phyloP scores from a whole-genome alignment of 225 moss, liverwort and hornwort genomes.

The Climacium dendroides region DNA sequence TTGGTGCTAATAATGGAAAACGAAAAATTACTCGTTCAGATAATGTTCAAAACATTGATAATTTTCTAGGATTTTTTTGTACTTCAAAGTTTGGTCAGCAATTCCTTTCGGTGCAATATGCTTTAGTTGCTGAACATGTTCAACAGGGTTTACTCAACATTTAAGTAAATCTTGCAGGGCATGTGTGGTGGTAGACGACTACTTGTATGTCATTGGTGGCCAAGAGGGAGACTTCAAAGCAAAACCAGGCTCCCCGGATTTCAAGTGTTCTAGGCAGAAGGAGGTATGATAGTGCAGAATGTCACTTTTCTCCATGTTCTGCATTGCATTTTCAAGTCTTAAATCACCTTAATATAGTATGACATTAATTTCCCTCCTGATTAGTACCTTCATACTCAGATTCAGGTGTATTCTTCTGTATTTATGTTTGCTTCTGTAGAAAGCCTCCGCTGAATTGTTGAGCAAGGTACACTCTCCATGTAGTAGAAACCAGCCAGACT shows the following conservation, averaged over 20 bases:
- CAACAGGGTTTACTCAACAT: background rate
- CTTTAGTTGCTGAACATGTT: background rate
- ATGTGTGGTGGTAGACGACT: conserved; percentile 22
- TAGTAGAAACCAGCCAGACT: background rate
- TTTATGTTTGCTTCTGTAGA: background rate
- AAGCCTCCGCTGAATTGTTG: too few species aligned
- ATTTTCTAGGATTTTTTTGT: background rate
- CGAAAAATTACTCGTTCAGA: background rate
- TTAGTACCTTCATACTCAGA: background rate
- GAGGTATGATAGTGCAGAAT: conserved; percentile 9
- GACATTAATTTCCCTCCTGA: background rate
- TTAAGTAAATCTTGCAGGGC: conserved; percentile 14
- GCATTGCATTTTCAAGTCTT: background rate
- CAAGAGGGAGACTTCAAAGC: conserved; percentile 51
- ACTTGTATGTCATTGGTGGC: conserved; percentile 38
- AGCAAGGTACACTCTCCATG: background rate
- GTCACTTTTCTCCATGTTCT: background rate
- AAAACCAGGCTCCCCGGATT: conserved; percentile 22
- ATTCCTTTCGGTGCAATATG: background rate
- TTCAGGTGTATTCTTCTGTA: background rate
- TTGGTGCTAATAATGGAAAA: too few species aligned
- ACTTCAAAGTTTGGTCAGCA: background rate
- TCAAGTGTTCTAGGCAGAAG: conserved; percentile 38
- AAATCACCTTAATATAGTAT: background rate
- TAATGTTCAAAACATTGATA: too few species aligned